Evolutionary conservation across 371 early-diverging fungal genomes (phyloP), one percentile per base, ranked within the genome.

Genomic region (Mortierella sp.): DNA sequence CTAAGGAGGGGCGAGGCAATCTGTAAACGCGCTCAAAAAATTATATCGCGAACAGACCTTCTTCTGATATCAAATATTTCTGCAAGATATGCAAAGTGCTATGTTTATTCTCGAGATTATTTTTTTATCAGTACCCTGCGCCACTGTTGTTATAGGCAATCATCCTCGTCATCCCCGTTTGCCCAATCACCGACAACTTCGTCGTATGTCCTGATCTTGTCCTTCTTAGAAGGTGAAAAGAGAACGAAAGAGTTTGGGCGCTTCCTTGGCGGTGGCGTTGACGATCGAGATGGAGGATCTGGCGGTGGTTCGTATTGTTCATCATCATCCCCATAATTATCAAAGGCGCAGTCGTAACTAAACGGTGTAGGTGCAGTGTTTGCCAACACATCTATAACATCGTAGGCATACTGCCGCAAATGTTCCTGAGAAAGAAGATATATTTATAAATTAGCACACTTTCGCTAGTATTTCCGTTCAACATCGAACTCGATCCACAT

Each of bases 351-450:
- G 51, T 16, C 21, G 23, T 46, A 19, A n/a, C 62, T 21, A 62
- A 62, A 62, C 0, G 63, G 55, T 25, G 63, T 62, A 51, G 52
- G 63, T 30, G 53, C 45, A 19, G 63, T 52, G 23, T 19, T 62
- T 53, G 63, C 55, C 52, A 62, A 62, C 53, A 62, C 63, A 44
- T 62, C 63, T 1, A 21, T 62, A 51, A 37, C 63, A 1, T 53
- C 63, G 52, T 6, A 51, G 45, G 63, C 55, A 23, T 23, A 62
- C 63, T 44, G 44, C 45, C 63, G 45, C 11, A 62, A 62, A 21
- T 62, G 63, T 44, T 62, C 63, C 63, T 62, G 37, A 44, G 19
- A 51, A 43, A 0, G 51, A 61, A 29, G 52, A 37, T 7, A 26
- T 14, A 44, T 52, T 62, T 4, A 51, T n/a, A 43, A 21, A 62